A percentile compares a stretch with the other conserved stretches of the same genome.
Evolutionary conservation across 2,329 filamentous ascomycete species (phyloP).

Genomic region (Alternaria sp.): DNA sequence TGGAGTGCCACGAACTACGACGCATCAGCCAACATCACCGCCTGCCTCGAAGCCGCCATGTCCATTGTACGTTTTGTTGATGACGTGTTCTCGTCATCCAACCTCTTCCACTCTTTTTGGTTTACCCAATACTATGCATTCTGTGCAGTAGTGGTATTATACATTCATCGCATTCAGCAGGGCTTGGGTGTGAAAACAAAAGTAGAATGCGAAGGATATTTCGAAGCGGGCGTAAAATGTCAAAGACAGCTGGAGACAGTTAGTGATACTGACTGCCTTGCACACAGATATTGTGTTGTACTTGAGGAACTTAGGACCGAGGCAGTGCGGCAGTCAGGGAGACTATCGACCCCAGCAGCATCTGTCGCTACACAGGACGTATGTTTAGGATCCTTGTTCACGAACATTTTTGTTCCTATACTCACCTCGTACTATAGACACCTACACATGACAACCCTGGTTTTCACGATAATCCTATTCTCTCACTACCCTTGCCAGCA

Average conservation of each 20-base stretch:
- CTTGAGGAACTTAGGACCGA: conserved; percentile 62
- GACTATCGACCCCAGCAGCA: conserved; percentile 11
- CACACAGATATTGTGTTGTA: conserved; percentile 61
- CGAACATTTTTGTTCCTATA: not conserved
- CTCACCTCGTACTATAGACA: not conserved
- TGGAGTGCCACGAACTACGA: conserved; percentile 25
- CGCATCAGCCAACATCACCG: conserved; percentile 49
- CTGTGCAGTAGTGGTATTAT: conserved; percentile 63
- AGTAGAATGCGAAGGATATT: conserved; percentile 59
- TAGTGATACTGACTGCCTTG: conserved; percentile 45
- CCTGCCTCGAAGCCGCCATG: conserved; percentile 60
- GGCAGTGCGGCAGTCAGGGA: conserved; percentile 41
- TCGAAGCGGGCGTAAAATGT: conserved; percentile 56
- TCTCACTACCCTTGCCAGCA: not conserved
- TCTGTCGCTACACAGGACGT: not conserved
- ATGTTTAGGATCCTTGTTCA: not conserved
- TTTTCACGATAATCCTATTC: conserved; percentile 7
- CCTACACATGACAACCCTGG: not conserved
- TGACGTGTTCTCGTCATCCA: conserved; percentile 52
- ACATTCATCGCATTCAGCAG: conserved; percentile 63
- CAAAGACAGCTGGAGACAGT: conserved; percentile 48
- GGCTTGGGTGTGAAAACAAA: conserved; percentile 56
- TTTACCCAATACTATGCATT: conserved; percentile 65
- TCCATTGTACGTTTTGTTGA: conserved; percentile 58
- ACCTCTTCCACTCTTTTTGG: conserved; percentile 60